Conservation (phyloP, 805 yeast species). For the Jamesozyma spencerorum region DNA sequence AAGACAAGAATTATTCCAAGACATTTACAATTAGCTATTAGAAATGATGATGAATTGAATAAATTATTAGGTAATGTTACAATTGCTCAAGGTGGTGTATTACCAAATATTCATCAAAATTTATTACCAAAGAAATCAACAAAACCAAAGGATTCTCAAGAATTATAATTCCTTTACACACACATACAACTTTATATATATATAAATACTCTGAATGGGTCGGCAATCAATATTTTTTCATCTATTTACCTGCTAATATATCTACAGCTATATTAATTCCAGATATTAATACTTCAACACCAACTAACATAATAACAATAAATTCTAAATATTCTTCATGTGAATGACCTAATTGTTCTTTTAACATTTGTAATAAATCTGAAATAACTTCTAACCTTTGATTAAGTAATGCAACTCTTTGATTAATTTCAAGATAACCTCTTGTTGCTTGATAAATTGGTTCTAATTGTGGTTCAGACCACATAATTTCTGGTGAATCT, state of each 20-base stretch:
- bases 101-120: constrained; percentile 93
- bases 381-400: constrained; percentile 90
- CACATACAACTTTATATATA: neutral
- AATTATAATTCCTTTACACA: constrained; percentile 34
- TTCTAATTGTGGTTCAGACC: constrained; percentile 97
- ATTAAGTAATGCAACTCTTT: constrained; percentile 79
- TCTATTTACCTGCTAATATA: constrained; percentile 31
- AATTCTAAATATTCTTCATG: constrained; percentile 88
- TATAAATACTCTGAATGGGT: too few relatives aligned
- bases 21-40: constrained; percentile 95
- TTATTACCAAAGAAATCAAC: constrained; percentile 74
- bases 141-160: constrained; percentile 57
- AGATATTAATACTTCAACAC: constrained; percentile 85
- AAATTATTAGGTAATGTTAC: constrained; percentile 87
- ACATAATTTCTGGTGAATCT: constrained; percentile 96
- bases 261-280: constrained; percentile 68
- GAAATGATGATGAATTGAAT: constrained; percentile 98
- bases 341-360: constrained; percentile 92
- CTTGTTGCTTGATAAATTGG: constrained; percentile 96
- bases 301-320: constrained; percentile 82
- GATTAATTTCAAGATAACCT: constrained; percentile 91
- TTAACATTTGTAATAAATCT: constrained; percentile 88
- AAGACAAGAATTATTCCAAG: constrained; percentile 98
- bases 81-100: constrained; percentile 98
- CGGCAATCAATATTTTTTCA: too few relatives aligned